Evolutionary conservation across 176 grass and related monocot genomes (phyloP).

Genomic region (Avena insularis): DNA sequence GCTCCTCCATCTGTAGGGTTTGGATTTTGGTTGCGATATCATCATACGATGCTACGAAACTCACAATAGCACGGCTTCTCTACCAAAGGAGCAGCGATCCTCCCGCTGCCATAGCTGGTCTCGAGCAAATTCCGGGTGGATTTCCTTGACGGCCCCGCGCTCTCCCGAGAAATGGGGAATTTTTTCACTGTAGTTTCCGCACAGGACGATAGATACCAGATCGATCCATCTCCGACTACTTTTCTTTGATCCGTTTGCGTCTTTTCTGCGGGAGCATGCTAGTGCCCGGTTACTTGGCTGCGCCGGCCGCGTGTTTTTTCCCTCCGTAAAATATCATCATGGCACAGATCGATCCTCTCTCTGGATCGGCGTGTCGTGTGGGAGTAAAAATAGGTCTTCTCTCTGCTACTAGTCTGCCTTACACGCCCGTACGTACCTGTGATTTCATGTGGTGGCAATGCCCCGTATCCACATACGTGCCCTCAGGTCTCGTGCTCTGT

Average conservation of each 20-base stretch:
- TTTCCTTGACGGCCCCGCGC: too few species aligned
- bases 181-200: conserved; percentile 52
- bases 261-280: neutral
- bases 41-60: neutral
- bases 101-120: too few species aligned
- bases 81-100: neutral
- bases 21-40: neutral
- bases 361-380: conserved; percentile 22
- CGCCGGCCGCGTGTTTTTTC: neutral
- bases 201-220: neutral
- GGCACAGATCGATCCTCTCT: neutral
- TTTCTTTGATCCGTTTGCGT: neutral
- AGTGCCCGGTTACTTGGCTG: conserved; percentile 19
- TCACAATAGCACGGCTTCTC: too few species aligned
- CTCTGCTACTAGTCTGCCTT: neutral
- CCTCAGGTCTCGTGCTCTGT: neutral
- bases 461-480: conserved; percentile 14
- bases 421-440: conserved; percentile 42
- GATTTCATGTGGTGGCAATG: conserved; percentile 52
- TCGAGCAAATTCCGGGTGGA: too few species aligned
- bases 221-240: conserved; percentile 16
- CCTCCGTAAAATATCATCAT: neutral
- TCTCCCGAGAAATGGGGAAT: conserved; percentile 38
- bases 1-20: neutral
- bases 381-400: too few species aligned